Base-by-base conservation (phyloP, 176 grass and related monocot species). In the Oryza glumipatula region DNA sequence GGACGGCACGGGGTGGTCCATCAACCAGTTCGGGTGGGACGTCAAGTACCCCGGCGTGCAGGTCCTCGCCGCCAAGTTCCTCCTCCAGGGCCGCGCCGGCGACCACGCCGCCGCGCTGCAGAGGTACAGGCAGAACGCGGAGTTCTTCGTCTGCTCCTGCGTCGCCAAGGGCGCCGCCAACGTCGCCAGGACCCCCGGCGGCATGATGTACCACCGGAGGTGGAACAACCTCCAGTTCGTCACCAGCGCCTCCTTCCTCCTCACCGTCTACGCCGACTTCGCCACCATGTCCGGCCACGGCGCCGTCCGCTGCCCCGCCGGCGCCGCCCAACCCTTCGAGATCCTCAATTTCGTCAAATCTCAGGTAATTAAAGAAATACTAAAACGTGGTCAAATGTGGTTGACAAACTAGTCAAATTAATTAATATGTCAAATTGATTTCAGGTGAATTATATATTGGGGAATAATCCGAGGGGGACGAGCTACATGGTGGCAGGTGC, bases 151-250 rank as follows among this genome's bases (percentile, higher is more conserved):
- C 32, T 98, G 95, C 71, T 91, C 95, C 0, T 98, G 93, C 91
- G 47, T 98, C 32, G 95, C 91, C 67, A 95, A 90, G 74, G 83
- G 80, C n/a, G 16, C 39, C 14, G 75, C 4, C 22, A 94, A 92
- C 24, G 95, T 98, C 68, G 85, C 75, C 6, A 81, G 93, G 51
- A 98, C 96, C 0, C 93, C 95, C 30, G 96, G 93, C 7, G 96
- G 96, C 32, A 28, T 98, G 19, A 81, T 95, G 89, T 90, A 88
- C 91, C 87, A 85, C n/a, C 96, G 95, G 89, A 51, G 80, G n/a
- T 98, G 96, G 96, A 98, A 98, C 87, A 98, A 98, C 56, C 79
- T 98, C 41, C 95, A 98, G 84, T 98, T 98, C 85, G 95, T 95
- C 3, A 98, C 95, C 51, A 84, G 89, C 81, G 83, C 95, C 7